phyloP scores from a whole-genome alignment of 106 monocot species.

The Dioscorea zingiberensis region DNA sequence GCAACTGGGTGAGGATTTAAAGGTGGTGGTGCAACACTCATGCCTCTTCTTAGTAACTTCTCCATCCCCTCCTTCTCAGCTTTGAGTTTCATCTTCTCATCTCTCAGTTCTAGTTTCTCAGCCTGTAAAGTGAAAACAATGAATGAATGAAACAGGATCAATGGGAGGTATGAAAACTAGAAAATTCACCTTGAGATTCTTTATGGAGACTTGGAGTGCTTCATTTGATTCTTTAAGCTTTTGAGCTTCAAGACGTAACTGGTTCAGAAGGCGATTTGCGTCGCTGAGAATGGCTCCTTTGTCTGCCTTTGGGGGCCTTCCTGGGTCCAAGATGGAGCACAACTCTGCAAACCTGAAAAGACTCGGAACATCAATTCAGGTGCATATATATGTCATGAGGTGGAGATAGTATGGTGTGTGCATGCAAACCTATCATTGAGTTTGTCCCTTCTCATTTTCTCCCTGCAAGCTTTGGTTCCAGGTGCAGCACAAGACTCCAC shows the following conservation, averaged over 20 bases:
- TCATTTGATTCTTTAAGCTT: constrained; percentile 62
- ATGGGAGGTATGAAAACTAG: not conserved
- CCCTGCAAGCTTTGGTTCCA: constrained; percentile 56
- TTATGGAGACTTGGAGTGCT: constrained; percentile 39
- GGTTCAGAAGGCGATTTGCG: constrained; percentile 36
- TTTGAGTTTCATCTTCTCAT: constrained; percentile 70
- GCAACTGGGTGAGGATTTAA: constrained; percentile 22
- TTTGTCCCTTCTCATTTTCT: constrained; percentile 54
- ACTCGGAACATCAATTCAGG: not conserved
- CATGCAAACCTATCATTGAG: constrained; percentile 48
- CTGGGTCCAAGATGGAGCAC: constrained; percentile 55
- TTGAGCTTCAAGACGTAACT: constrained; percentile 47
- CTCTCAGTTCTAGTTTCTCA: constrained; percentile 67
- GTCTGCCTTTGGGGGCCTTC: constrained; percentile 49
- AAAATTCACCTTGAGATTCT: constrained; percentile 52
- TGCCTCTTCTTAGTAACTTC: constrained; percentile 46
- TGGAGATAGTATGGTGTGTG: too few species aligned
- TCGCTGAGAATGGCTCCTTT: constrained; percentile 56
- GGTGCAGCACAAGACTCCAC: constrained; percentile 36
- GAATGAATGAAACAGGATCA: not conserved
- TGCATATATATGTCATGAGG: too few species aligned
- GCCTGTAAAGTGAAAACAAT: constrained; percentile 28
- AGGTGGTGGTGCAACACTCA: constrained; percentile 21
- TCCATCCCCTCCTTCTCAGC: constrained; percentile 61
- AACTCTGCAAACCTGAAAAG: constrained; percentile 52